Base-by-base conservation (phyloP, 139 green algal species). In the Micractinium sp. region DNA sequence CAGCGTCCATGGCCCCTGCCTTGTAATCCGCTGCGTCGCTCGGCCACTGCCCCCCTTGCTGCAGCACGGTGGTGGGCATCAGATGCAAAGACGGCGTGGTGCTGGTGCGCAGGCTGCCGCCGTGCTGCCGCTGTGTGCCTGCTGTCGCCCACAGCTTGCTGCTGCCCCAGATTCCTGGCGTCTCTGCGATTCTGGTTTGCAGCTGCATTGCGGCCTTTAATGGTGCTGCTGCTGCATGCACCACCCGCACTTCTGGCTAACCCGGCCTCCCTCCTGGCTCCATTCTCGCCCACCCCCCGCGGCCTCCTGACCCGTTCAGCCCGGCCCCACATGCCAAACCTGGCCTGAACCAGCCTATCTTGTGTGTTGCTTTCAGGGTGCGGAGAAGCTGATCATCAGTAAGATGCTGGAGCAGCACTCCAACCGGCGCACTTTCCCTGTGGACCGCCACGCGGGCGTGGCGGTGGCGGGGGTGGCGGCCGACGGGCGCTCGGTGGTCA, bases 11-110 rank as follows among this genome's bases (percentile, higher is more conserved):
- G 60, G 41, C 47, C 25, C 13, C 41, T 39, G 18, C 14, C 2
- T 14, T 38, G 9, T 39, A 35, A 80, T 53, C 39, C 67, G 80
- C 16, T 47, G 18, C 15, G 23, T 18, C 67, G 35, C 22, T 56
- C 33, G 38, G 38, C 75, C 23, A 29, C 31, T 88, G 76, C 22
- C 41, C 41, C 23, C n/a, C 66, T 31, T 82, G 69, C 38, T 90
- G 92, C 96, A 99, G 97, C 86, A 99, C 97, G 1, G 95, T 96
- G 2, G 88, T 99, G 16, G 98, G 97, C 16, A 92, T 99, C 5
- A 90, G 93, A 25, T 99, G 97, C 94, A 99, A 98, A 82, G 98
- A 99, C 89, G 98, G 98, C 60, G 96, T 99, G 7, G 96, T 99
- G 56, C 91, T 99, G 95, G 96, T 99, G 88, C 87, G 95, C 78